Evolutionary conservation across 2,329 filamentous ascomycete species (phyloP), one percentile per base, ranked within the genome.

Genomic region (Colletotrichum sp.): DNA sequence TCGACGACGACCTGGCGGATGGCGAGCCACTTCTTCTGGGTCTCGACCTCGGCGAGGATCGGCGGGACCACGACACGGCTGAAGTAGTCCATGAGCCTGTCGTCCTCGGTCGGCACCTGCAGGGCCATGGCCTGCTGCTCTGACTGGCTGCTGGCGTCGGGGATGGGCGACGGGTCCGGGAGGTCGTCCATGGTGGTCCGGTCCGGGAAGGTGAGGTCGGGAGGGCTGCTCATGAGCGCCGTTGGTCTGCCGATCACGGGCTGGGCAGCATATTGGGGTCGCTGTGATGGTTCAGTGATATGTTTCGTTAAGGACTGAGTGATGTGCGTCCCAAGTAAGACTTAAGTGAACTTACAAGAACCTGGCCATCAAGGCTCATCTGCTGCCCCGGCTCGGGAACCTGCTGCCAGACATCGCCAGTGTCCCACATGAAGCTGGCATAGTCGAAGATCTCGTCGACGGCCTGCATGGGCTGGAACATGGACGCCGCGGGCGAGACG

Each of bases 31-130:
- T 87, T 88, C 77, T 87, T 88, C 70, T 88, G 86, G 8, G 88
- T 88, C 78, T 91, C 90, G 0, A 90, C 87, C 64, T 90, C 87
- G 21, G 87, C 87, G 6, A 91, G 84, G 32, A 90, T 90, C 1
- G 88, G 89, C 8, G 89, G 88, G n/a, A 87, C 87, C 18, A 88
- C 85, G 4, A 88, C 87, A 55, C 84, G 85, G 21, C 86, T 81
- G 72, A 90, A 90, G 70, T 88, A 89, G 59, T 89, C 86, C 76
- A 90, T 83, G 3, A 90, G 80, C 15, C 66, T 60, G 8, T 71
- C 66, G 5, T 77, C 75, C 18, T 77, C 71, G 4, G 70, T 70
- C 16, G 64, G 44, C 1, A 34, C 59, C 4, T 74, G 71, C 5
- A 69, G n/a, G n/a, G 59, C 16, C 16, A 65, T 39, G 57, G 57